phyloP scores from a whole-genome alignment of 441 rosid species.

The Jatropha multifida region DNA sequence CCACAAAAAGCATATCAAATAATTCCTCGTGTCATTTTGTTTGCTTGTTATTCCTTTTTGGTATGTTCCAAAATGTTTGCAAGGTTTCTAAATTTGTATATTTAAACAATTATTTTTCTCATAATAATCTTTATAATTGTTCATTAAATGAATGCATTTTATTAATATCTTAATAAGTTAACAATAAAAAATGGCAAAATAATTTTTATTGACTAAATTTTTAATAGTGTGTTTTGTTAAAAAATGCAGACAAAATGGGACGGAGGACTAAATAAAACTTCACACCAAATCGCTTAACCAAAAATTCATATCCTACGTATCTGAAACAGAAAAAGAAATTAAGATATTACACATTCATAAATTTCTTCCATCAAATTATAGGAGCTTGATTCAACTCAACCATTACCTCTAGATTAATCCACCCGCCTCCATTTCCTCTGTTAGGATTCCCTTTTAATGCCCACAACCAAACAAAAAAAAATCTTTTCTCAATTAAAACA shows the following conservation, averaged over 20 bases:
- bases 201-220: too few species aligned
- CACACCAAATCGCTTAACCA: slow-evolving; percentile 2
- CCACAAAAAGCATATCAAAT: neutral
- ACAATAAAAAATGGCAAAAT: too few species aligned
- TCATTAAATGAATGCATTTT: too few species aligned
- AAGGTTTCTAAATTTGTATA: too few species aligned
- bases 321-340: slow-evolving; percentile 2
- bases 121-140: too few species aligned
- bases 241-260: too few species aligned
- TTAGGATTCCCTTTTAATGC: slow-evolving; percentile 17
- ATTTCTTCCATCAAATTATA: slow-evolving; percentile 12
- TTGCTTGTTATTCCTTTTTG: too few species aligned
- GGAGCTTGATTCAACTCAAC: slow-evolving; percentile 17
- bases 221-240: too few species aligned
- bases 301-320: neutral
- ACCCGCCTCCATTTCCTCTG: neutral
- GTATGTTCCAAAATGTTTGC: too few species aligned
- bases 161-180: too few species aligned
- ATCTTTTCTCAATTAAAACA: slow-evolving; percentile 11
- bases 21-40: neutral
- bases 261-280: neutral
- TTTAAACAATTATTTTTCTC: too few species aligned
- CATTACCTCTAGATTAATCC: neutral
- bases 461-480: slow-evolving; percentile 26
- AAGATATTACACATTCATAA: slow-evolving; percentile 13